Percentiles rank a stretch among this genome's conserved stretches.
Conservation (phyloP, 2,329 filamentous ascomycete species). For the Pyricularia sp. region DNA sequence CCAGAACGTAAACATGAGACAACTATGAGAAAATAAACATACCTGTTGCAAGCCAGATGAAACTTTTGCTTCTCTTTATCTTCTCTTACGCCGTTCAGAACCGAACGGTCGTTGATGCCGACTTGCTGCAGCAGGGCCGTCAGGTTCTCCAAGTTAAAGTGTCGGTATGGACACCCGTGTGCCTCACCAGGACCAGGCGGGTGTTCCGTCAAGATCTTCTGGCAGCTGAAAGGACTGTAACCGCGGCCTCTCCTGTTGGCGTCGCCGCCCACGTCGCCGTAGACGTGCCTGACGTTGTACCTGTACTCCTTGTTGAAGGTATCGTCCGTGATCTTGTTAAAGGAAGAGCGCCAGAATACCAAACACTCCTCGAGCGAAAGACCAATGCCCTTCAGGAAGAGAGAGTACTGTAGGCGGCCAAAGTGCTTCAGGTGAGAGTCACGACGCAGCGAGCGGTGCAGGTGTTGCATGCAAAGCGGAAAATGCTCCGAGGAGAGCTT, state of each 20-base stretch:
- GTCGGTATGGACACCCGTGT: constrained; percentile 94
- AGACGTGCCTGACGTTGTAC: constrained; percentile 92
- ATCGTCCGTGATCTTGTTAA: constrained; percentile 84
- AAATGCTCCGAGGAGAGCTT: constrained; percentile 70
- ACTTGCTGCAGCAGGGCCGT: constrained; percentile 64
- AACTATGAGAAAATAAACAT: constrained; percentile 17
- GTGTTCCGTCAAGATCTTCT: constrained; percentile 88
- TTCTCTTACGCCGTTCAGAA: constrained; percentile 74
- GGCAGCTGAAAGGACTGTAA: constrained; percentile 87
- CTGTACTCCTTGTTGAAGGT: constrained; percentile 96
- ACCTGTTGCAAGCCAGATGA: constrained; percentile 92
- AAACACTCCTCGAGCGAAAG: constrained; percentile 86
- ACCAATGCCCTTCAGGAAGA: constrained; percentile 95
- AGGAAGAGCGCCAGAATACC: constrained; percentile 80
- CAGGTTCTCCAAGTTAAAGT: constrained; percentile 85
- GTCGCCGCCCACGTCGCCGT: constrained; percentile 93
- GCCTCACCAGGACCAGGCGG: constrained; percentile 78
- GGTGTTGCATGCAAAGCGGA: constrained; percentile 86
- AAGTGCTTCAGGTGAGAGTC: constrained; percentile 90
- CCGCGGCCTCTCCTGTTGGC: constrained; percentile 76
- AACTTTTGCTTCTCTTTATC: constrained; percentile 84
- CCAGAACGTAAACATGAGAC: neutral
- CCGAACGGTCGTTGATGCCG: constrained; percentile 68
- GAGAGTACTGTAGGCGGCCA: constrained; percentile 84
- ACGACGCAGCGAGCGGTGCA: constrained; percentile 77